Percentiles rank a stretch among this genome's conserved stretches.
Evolutionary conservation across 2,329 filamentous ascomycete species (phyloP).

Genomic region (Thelonectria discophora): DNA sequence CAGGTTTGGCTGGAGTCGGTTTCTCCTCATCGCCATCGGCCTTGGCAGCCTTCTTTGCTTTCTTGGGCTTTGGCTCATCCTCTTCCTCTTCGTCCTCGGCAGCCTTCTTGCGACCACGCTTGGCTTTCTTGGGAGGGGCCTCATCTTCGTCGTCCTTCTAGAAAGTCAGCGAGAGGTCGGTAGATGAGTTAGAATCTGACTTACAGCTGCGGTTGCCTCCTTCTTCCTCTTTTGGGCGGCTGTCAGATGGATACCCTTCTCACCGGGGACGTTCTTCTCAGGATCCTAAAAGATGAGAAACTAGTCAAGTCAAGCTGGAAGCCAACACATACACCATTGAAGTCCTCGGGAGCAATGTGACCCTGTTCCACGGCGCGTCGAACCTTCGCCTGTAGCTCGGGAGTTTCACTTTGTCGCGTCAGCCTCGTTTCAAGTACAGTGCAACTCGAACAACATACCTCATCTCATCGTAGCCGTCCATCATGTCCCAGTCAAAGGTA

Average conservation of each 20-base stretch:
- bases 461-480: slow-evolving; percentile 87
- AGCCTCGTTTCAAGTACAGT: slow-evolving; percentile 9
- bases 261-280: slow-evolving; percentile 75
- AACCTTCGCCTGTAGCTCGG: slow-evolving; percentile 77
- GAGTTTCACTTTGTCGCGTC: slow-evolving; percentile 51
- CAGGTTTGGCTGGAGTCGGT: slow-evolving; percentile 30
- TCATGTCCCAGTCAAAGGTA: slow-evolving; percentile 67
- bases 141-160: slow-evolving; percentile 42
- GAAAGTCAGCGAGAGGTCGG: slow-evolving; percentile 27
- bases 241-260: slow-evolving; percentile 67
- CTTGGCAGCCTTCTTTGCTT: slow-evolving; percentile 45
- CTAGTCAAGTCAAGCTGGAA: slow-evolving; percentile 6
- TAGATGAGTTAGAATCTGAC: slow-evolving; percentile 15
- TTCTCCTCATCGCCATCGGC: slow-evolving; percentile 36
- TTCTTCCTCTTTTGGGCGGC: slow-evolving; percentile 49
- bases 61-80: slow-evolving; percentile 49
- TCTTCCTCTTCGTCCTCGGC: slow-evolving; percentile 47
- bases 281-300: slow-evolving; percentile 65
- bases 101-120: slow-evolving; percentile 49
- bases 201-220: slow-evolving; percentile 41
- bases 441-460: slow-evolving; percentile 48
- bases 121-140: slow-evolving; percentile 45
- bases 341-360: slow-evolving; percentile 85
- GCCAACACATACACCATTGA: slow-evolving; percentile 76
- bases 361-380: slow-evolving; percentile 76